These are phyloP conservation scores for Ostreobium quekettii DNA, from an alignment of 139 green algal species.

Conservation along the genomic window DNA sequence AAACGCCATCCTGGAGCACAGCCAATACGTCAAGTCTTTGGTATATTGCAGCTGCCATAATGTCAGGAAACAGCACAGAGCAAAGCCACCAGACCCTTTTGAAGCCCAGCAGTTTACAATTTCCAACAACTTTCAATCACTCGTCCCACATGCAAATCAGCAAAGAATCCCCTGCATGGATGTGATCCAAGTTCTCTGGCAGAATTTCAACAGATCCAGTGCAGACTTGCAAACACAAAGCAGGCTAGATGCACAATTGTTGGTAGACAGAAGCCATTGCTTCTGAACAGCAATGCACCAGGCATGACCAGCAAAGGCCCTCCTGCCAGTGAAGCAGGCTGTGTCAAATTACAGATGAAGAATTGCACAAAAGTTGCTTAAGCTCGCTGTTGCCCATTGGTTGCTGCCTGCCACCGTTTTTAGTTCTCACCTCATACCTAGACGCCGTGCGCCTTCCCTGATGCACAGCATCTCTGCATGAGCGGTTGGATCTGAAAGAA, in stretches of 20 bases:
- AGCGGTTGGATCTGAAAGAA: neutral
- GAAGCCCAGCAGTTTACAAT: too few relatives aligned
- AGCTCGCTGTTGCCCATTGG: too few relatives aligned
- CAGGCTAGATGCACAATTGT: too few relatives aligned
- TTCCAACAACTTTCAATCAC: neutral
- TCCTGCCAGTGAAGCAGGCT: neutral
- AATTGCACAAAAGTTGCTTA: neutral
- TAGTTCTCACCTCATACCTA: too few relatives aligned
- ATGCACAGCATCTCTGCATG: conserved; percentile 21
- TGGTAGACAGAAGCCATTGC: neutral
- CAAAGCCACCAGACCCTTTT: too few relatives aligned
- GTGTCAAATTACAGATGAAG: neutral
- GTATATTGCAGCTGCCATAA: neutral
- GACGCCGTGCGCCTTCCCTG: neutral
- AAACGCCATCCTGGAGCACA: conserved; percentile 10
- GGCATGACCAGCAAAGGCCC: neutral
- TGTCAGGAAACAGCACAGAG: neutral
- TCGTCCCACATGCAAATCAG: neutral
- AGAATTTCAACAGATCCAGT: too few relatives aligned
- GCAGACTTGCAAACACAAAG: too few relatives aligned
- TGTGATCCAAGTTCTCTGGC: neutral
- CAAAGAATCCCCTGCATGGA: neutral
- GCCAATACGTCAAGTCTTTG: too few relatives aligned
- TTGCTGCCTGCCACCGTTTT: too few relatives aligned
- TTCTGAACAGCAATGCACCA: neutral